Evolutionary conservation across 2,329 filamentous ascomycete genomes (phyloP).

Genomic region (Colletotrichum orbiculare): DNA sequence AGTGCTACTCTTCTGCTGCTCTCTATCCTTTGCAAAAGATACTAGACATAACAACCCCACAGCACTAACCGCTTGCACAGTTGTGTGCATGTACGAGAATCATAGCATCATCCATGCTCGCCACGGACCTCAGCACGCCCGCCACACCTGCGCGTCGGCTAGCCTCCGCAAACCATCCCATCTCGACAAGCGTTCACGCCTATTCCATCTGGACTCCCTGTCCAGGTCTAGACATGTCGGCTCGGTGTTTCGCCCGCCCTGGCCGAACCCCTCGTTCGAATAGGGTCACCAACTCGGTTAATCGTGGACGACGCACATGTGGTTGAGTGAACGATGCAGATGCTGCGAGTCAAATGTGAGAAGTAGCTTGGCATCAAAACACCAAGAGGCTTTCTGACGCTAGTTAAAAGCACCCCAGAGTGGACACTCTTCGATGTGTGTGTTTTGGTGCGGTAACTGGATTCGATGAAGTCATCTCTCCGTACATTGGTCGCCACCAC

Average conservation of each 20-base stretch:
- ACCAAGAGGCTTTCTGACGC: background rate
- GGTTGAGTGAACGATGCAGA: background rate
- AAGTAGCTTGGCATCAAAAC: background rate
- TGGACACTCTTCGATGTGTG: too few relatives aligned
- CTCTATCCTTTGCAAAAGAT: too few relatives aligned
- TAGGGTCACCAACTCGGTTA: conserved; percentile 24
- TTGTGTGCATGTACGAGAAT: conserved; percentile 19
- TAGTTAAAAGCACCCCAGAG: too few relatives aligned
- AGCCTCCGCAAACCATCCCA: conserved; percentile 8
- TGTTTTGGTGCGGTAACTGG: background rate
- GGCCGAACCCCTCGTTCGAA: conserved; percentile 23
- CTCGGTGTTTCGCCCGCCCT: conserved; percentile 13
- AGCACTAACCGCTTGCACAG: background rate
- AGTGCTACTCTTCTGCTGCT: too few relatives aligned
- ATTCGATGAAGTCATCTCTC: conserved; percentile 29
- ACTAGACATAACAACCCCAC: background rate
- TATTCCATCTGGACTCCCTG: background rate
- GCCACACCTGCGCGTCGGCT: background rate
- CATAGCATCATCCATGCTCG: conserved; percentile 28
- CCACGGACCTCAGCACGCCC: background rate
- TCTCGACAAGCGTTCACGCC: conserved; percentile 4
- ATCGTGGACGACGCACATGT: conserved; percentile 3
- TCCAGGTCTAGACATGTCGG: background rate
- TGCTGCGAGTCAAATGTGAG: conserved; percentile 4
- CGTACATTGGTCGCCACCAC: conserved; percentile 10